Conservation (phyloP, 495 filamentous ascomycete genomes). For the Aspergillus avenaceus region DNA sequence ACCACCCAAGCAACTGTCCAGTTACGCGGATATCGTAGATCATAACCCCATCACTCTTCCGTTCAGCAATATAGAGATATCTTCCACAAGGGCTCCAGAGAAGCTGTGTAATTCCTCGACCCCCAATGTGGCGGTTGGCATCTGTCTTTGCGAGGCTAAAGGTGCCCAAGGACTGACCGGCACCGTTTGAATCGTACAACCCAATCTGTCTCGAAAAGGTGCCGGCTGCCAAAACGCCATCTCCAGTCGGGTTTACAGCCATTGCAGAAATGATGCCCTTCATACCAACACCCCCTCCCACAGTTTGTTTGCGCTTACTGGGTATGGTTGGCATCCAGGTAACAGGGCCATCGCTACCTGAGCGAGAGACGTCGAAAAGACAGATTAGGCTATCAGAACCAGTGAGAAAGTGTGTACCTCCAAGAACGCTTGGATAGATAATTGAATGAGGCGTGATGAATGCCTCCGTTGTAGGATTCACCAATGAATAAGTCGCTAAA, state of each 20-base stretch:
- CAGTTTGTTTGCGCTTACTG: slow-evolving; percentile 64
- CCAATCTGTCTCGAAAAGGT: slow-evolving; percentile 75
- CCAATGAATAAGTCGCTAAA: slow-evolving; percentile 63
- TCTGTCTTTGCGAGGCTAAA: slow-evolving; percentile 50
- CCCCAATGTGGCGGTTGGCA: slow-evolving; percentile 45
- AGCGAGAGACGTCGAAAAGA: slow-evolving; percentile 70
- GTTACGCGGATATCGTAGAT: slow-evolving; percentile 82
- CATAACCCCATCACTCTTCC: slow-evolving; percentile 66
- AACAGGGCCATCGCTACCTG: slow-evolving; percentile 58
- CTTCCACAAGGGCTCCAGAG: slow-evolving; percentile 81
- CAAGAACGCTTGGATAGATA: slow-evolving; percentile 52
- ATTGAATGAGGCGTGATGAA: slow-evolving; percentile 75
- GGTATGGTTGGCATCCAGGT: slow-evolving; percentile 66
- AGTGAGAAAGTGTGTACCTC: slow-evolving; percentile 60
- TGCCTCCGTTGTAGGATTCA: slow-evolving; percentile 71
- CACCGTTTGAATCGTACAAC: slow-evolving; percentile 66
- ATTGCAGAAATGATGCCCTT: slow-evolving; percentile 77
- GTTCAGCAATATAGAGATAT: slow-evolving; percentile 85
- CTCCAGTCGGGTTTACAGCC: slow-evolving; percentile 38
- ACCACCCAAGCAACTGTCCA: slow-evolving; percentile 61
- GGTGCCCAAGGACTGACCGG: slow-evolving; percentile 62
- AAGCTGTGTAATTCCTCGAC: slow-evolving; percentile 69
- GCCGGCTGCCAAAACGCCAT: slow-evolving; percentile 71
- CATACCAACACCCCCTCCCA: slow-evolving; percentile 73
- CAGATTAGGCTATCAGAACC: slow-evolving; percentile 71